Conservation (phyloP, 169 alveolate species). For the Plasmodium gallinaceum region DNA sequence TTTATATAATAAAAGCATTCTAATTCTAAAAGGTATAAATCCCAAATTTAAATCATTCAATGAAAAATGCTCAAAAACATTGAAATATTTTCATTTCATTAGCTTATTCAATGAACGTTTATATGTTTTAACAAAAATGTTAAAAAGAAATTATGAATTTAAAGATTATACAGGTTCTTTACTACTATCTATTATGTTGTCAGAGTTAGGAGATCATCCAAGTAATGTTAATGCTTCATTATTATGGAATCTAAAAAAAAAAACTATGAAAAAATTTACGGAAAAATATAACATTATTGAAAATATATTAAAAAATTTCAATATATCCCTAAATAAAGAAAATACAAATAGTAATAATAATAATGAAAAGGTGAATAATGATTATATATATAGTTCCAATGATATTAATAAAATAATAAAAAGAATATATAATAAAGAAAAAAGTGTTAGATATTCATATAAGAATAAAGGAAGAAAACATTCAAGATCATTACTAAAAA, state of each 20-base stretch:
- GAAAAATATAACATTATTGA: constrained; percentile 56
- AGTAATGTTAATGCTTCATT: constrained; percentile 89
- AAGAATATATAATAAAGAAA: constrained; percentile 39
- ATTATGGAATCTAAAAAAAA: constrained; percentile 80
- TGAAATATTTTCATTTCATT: constrained; percentile 79
- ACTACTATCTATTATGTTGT: constrained; percentile 84
- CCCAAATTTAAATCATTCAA: constrained; percentile 79
- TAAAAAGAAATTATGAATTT: constrained; percentile 70
- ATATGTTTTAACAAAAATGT: constrained; percentile 51
- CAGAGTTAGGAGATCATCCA: constrained; percentile 89
- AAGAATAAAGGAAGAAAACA: neutral
- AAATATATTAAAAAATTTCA: neutral
- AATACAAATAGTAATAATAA: neutral
- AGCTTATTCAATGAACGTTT: constrained; percentile 79
- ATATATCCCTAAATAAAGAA: neutral
- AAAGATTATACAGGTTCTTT: constrained; percentile 88
- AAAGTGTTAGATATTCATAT: constrained; percentile 15
- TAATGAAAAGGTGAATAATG: neutral
- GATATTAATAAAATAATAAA: constrained; percentile 2
- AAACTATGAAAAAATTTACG: constrained; percentile 53
- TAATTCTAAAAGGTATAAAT: constrained; percentile 88
- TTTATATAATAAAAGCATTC: constrained; percentile 86
- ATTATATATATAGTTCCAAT: neutral
- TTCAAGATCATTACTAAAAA: constrained; percentile 6
- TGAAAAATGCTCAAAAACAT: constrained; percentile 84